Base-by-base conservation (phyloP, 78 protist species). In the Dictyostelium firmibasis region DNA sequence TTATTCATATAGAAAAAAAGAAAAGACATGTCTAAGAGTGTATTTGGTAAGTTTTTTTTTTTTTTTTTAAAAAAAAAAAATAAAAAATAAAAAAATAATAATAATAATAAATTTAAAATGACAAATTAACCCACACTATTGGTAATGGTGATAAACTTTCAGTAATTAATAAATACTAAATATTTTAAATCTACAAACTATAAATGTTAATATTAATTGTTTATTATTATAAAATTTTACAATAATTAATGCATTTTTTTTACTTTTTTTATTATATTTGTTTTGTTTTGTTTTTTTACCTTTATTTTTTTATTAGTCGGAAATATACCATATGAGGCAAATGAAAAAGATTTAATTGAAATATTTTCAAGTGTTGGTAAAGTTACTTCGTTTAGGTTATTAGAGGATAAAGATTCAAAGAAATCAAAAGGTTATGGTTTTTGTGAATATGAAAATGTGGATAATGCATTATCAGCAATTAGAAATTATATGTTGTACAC, bases 311-410 rank as follows among this genome's bases (percentile, higher is more conserved):
- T 1, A 10, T 50, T 50, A 97, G 98, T 98, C 70, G 99, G 99
- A n/a, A 98, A 98, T 92, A 98, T 98, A 81, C 97, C 99, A 41
- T 98, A 96, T 75, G 98, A 96, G 11, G 98, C 98, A 33, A 96
- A 96, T 1, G 98, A 97, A 75, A 93, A 95, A 53, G 94, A 94
- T 41, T 81, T 98, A 9, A 92, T 60, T 31, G 97, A 97, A 9
- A 50, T 97, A 47, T 98, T 97, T 70, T 50, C 78, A 33, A 86
- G 89, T 25, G 99, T 92, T 18, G 99, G 99, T 5, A 97, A 86
- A 38, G 97, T 86, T 29, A 81, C 87, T 20, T 78, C 91, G n/a
- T 94, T 94, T 69, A 94, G 99, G 70, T 64, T 98, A 14, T 97
- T 98, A 23, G 92, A 75, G 16, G 98, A 98, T 84, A 67, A 92